phyloP scores from a whole-genome alignment of 139 green algal genomes.

The Edaphochlamys debaryana region DNA sequence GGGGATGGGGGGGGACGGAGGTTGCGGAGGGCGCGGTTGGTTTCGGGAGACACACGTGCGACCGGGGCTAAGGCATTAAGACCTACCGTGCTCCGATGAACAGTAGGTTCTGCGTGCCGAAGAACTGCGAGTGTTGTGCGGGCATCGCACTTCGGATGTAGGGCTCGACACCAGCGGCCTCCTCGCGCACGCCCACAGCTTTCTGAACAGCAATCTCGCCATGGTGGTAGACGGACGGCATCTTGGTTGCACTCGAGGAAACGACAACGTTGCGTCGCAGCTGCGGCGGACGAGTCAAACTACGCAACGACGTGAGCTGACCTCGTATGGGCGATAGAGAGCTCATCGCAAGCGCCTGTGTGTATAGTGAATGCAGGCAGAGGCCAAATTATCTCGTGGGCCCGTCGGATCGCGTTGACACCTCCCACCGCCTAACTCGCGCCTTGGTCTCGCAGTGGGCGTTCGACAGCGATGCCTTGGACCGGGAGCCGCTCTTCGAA shows the following conservation, averaged over 20 bases:
- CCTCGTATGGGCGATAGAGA: too few relatives aligned
- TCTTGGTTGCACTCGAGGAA: neutral
- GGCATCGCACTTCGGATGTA: slow-evolving; percentile 39
- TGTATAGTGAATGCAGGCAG: too few relatives aligned
- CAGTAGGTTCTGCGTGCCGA: neutral
- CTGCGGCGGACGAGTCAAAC: too few relatives aligned
- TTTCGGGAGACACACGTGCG: neutral
- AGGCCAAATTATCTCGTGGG: too few relatives aligned
- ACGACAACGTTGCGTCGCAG: too few relatives aligned
- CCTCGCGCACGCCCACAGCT: neutral
- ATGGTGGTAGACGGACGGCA: neutral
- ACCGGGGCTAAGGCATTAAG: neutral
- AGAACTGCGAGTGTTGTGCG: slow-evolving; percentile 45
- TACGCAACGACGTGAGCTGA: too few relatives aligned
- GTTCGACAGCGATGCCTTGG: too few relatives aligned
- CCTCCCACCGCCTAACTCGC: too few relatives aligned
- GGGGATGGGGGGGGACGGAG: neutral
- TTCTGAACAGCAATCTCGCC: slow-evolving; percentile 5
- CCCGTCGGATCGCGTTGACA: too few relatives aligned
- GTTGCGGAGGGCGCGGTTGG: neutral
- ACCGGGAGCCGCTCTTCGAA: too few relatives aligned
- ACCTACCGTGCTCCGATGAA: neutral
- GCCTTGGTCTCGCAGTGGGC: too few relatives aligned
- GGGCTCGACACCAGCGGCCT: neutral
- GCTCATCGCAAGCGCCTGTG: too few relatives aligned